Base-by-base conservation (phyloP, 2,329 filamentous ascomycete species). In the Scolecobasidium constrictum region DNA sequence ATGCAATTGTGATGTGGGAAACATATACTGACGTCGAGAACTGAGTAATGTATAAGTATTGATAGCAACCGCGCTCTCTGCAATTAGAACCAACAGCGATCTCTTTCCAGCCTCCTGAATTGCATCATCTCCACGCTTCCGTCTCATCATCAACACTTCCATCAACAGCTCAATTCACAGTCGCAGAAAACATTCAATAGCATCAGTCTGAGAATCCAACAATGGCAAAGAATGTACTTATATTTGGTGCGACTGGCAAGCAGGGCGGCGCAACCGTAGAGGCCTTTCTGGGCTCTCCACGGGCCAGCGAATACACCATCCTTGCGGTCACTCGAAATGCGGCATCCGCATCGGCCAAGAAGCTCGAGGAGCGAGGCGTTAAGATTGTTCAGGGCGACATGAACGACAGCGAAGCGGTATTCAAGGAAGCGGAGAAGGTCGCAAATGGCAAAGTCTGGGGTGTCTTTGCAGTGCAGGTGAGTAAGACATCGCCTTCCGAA, bases 261-360 rank as follows among this genome's bases (percentile, higher is more conserved):
- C 66, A 69, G 53, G 66, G 67, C 44, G 63, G 65, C 40, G 59
- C 64, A 18, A 57, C 68, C 20, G 57, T 69, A 43, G 49, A 58
- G 33, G 61, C 66, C 33, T 59, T 69, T 18, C 57, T 66, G 36
- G 49, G 55, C 13, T 56, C 58, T 1, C 51, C 51, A 15, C 47
- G 51, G 16, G 51, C 53, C 38, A 57, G 49, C 49, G 49, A 63
- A 16, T 67, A 69, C 46, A 63, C 68, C 11, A 73, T 81, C 41
- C 65, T 78, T 13, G 78, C 77, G 5, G 63, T 81, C 17, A 81
- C 77, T 2, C 72, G 78, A 47, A 67, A 80, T 50, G 51, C 67
- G 1, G 53, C 58, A n/a, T 77, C 73, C 0, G 38, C 58, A 1
- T 65, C 65, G 2, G 72, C 77, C 1, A 63, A 74, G 52, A 61